Percentiles rank a stretch among this genome's conserved stretches.
Conservation (phyloP, 495 filamentous ascomycete species). For the Clavariopsis aquatica region DNA sequence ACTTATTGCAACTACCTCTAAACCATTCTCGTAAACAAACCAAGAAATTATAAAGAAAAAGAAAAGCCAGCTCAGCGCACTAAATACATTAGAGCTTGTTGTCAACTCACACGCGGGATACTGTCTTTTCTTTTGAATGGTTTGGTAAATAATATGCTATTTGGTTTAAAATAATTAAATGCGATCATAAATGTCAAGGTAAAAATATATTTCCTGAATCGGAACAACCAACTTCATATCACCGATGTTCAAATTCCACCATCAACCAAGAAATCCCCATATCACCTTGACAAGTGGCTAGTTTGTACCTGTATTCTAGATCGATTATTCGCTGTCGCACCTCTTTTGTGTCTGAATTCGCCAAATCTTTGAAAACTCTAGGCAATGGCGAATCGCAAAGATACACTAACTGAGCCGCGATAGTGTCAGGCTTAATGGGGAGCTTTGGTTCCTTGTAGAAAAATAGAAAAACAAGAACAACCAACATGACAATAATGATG, state of each 20-base stretch:
- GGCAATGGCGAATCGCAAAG: slow-evolving; percentile 1
- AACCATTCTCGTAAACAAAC: no score
- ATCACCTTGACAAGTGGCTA: not conserved
- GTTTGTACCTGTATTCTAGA: not conserved
- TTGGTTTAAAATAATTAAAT: no score
- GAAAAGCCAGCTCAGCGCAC: no score
- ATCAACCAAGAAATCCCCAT: not conserved
- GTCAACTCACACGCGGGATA: no score
- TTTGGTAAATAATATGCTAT: no score
- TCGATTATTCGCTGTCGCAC: not conserved
- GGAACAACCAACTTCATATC: not conserved
- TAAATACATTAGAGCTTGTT: no score
- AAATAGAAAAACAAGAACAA: slow-evolving; percentile 1
- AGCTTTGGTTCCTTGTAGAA: not conserved
- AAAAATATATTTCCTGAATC: not conserved
- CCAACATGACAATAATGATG: slow-evolving; percentile 7
- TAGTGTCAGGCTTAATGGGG: not conserved
- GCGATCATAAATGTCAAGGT: no score
- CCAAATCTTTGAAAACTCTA: not conserved
- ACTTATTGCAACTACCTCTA: no score
- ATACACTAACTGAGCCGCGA: slow-evolving; percentile 4
- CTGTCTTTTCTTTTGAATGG: no score
- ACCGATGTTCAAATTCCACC: not conserved
- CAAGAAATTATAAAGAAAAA: no score
- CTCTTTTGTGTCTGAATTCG: not conserved